phyloP scores from a whole-genome alignment of 2,329 filamentous ascomycete species.

The Exutisphaerella laricina region DNA sequence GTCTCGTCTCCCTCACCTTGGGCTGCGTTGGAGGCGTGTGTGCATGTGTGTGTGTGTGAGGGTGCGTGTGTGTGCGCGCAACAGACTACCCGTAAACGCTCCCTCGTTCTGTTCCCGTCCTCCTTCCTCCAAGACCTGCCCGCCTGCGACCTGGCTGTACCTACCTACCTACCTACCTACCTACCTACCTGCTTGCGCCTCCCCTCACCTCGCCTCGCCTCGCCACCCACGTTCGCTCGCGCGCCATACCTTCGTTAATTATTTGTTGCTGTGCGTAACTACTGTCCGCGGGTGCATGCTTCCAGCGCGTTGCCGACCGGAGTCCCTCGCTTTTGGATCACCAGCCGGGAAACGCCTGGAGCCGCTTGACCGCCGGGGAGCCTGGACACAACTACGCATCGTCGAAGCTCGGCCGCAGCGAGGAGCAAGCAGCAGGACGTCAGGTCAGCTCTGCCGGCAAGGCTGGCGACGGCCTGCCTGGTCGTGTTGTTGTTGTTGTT shows the following conservation, averaged over 20 bases:
- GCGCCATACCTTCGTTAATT: slow-evolving; percentile 1
- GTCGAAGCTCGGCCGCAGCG: too few species aligned
- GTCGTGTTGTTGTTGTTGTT: too few species aligned
- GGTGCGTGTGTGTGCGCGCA: neutral
- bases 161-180: too few species aligned
- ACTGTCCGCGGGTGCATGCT: neutral
- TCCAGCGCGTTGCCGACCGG: neutral
- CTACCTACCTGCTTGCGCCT: too few species aligned
- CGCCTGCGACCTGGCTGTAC: too few species aligned
- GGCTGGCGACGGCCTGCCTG: too few species aligned
- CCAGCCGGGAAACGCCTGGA: slow-evolving; percentile 5
- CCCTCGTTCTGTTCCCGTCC: too few species aligned
- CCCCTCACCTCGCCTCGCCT: neutral
- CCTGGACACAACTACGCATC: too few species aligned
- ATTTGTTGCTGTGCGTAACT: neutral
- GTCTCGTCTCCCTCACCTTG: neutral
- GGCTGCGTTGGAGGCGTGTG: neutral
- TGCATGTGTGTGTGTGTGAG: neutral
- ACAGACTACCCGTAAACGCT: neutral
- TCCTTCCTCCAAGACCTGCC: too few species aligned
- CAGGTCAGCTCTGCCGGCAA: too few species aligned
- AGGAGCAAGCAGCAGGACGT: too few species aligned
- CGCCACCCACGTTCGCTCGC: neutral
- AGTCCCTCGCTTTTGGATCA: slow-evolving; percentile 8
- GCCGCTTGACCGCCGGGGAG: slow-evolving; percentile 5